Conservation (phyloP, 495 filamentous ascomycete genomes). For the Tuber umbilicatum region DNA sequence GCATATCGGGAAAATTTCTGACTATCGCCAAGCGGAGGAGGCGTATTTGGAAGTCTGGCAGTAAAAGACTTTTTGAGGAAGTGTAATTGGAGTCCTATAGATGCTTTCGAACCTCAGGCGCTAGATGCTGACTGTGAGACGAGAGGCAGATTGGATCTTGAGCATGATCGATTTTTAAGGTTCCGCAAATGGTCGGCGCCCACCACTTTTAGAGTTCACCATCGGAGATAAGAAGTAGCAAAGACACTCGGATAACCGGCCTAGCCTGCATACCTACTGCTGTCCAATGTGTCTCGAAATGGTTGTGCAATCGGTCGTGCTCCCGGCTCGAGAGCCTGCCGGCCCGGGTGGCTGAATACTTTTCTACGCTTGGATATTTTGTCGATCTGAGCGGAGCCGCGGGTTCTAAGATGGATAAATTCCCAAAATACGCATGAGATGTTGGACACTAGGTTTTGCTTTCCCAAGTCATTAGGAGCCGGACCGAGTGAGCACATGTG, state of each 20-base stretch:
- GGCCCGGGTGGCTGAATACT: background rate
- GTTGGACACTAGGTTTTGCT: background rate
- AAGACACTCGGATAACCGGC: background rate
- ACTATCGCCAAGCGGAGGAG: background rate
- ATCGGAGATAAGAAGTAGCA: background rate
- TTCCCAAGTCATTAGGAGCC: background rate
- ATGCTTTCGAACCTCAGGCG: background rate
- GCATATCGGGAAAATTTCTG: background rate
- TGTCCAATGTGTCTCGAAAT: background rate
- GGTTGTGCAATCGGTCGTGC: background rate
- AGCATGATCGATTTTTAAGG: background rate
- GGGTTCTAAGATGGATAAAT: background rate
- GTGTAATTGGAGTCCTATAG: background rate
- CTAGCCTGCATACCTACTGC: background rate
- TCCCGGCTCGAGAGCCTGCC: background rate
- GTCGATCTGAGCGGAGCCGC: background rate
- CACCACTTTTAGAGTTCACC: background rate
- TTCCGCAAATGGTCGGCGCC: background rate
- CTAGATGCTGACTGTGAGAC: background rate
- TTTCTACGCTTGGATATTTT: background rate
- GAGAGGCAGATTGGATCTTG: background rate
- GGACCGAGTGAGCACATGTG: background rate
- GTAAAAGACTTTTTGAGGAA: background rate
- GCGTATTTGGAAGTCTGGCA: background rate
- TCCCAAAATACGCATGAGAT: background rate